These are phyloP conservation scores for Lobosporangium transversale DNA, from an alignment of 192 early-diverging fungal genomes.

Conservation along the genomic window DNA sequence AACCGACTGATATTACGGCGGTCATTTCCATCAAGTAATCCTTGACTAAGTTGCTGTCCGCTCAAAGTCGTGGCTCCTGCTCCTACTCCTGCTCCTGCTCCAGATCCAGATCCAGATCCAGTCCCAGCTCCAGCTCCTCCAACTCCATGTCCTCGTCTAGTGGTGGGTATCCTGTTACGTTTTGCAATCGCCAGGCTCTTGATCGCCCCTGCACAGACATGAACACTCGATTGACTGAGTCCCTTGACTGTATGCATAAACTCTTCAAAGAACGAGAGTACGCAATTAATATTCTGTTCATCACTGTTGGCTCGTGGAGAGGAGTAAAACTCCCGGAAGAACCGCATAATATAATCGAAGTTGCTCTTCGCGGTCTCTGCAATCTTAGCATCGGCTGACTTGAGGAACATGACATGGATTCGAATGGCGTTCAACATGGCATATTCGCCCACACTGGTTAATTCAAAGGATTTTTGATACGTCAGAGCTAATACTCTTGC, in stretches of 20 bases:
- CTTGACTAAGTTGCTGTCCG: not conserved
- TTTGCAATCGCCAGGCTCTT: slow-evolving; percentile 44
- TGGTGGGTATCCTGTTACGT: slow-evolving; percentile 25
- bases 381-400: slow-evolving; percentile 32
- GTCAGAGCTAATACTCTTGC: slow-evolving; percentile 41
- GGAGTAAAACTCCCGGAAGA: slow-evolving; percentile 51
- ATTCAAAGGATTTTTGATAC: slow-evolving; percentile 26
- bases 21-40: not conserved
- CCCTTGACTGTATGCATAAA: slow-evolving; percentile 55
- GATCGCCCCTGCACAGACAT: slow-evolving; percentile 50
- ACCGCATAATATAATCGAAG: slow-evolving; percentile 48
- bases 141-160: not conserved
- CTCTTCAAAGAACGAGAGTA: slow-evolving; percentile 49
- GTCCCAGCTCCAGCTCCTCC: not conserved
- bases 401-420: slow-evolving; percentile 51
- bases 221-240: slow-evolving; percentile 34
- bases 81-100: not conserved
- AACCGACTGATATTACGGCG: slow-evolving; percentile 30
- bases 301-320: slow-evolving; percentile 34
- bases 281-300: slow-evolving; percentile 47
- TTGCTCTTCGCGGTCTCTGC: slow-evolving; percentile 35
- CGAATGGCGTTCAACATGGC: slow-evolving; percentile 46
- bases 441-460: slow-evolving; percentile 44
- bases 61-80: not conserved
- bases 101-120: no score